Conservation (phyloP, 306 rosid genomes). For the Cucumis hystrix region DNA sequence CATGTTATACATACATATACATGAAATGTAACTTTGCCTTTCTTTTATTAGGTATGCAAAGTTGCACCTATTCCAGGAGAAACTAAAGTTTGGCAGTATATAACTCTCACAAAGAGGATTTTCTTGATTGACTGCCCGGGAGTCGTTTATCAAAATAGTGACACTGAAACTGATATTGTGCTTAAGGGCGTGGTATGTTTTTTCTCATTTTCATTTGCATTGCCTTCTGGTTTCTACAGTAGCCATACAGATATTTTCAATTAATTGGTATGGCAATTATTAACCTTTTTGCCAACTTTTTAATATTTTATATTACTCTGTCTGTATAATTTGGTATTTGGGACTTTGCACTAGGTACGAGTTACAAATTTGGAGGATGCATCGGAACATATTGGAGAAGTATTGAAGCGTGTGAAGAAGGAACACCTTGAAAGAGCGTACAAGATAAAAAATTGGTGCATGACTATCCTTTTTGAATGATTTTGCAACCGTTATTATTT, state of each 20-base stretch:
- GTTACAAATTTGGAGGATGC: slow-evolving; percentile 94
- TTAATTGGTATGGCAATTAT: background rate
- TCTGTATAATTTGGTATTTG: background rate
- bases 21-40: background rate
- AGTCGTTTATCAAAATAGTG: slow-evolving; percentile 73
- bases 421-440: slow-evolving; percentile 80
- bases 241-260: background rate
- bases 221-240: background rate
- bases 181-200: slow-evolving; percentile 85
- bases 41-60: slow-evolving; percentile 64
- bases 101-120: slow-evolving; percentile 90
- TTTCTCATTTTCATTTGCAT: background rate
- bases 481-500: background rate
- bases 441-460: slow-evolving; percentile 59
- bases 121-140: slow-evolving; percentile 93
- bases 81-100: slow-evolving; percentile 94
- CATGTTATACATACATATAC: no score
- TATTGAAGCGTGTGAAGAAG: slow-evolving; percentile 85
- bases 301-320: background rate
- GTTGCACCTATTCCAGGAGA: slow-evolving; percentile 99
- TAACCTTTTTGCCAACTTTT: background rate
- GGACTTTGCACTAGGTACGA: slow-evolving; percentile 47
- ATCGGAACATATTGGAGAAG: slow-evolving; percentile 89
- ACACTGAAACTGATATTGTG: slow-evolving; percentile 81
- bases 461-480: background rate